phyloP scores from a whole-genome alignment of 148 eudicot genomes.

The Dianthus caryophyllus region DNA sequence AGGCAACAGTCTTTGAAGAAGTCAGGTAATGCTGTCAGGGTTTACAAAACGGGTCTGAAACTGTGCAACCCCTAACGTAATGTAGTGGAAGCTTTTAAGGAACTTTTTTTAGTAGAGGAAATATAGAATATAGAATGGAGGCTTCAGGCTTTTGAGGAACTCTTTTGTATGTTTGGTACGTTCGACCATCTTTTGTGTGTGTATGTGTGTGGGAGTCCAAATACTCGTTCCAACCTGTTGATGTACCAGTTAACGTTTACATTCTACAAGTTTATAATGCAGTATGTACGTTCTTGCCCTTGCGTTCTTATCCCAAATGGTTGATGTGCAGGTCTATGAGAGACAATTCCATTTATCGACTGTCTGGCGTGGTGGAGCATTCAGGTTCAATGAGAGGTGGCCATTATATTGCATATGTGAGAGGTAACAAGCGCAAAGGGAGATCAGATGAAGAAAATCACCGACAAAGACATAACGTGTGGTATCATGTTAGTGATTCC shows the following conservation, averaged over 20 bases:
- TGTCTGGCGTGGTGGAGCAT: constrained; percentile 88
- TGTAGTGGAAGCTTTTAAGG: background rate
- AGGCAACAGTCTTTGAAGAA: background rate
- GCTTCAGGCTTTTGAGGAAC: too few species aligned
- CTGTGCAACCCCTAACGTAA: too few species aligned
- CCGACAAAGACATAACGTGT: constrained; percentile 30
- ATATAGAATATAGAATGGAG: background rate
- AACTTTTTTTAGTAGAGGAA: background rate
- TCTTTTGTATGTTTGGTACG: background rate
- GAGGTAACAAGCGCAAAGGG: constrained; percentile 39
- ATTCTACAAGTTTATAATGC: background rate
- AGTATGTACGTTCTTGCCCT: background rate
- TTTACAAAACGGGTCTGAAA: too few species aligned
- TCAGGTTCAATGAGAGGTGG: constrained; percentile 79
- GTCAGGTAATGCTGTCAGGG: background rate
- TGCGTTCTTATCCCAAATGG: background rate
- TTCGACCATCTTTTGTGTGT: background rate
- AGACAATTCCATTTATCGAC: constrained; percentile 42
- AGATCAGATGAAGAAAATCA: constrained; percentile 27
- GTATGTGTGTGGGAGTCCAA: too few species aligned
- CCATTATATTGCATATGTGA: constrained; percentile 79
- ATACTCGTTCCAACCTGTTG: too few species aligned
- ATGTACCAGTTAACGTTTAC: too few species aligned
- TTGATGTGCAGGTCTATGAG: constrained; percentile 45
- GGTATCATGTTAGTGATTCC: constrained; percentile 83